Conservation (phyloP, 768 basidiomycete species). For the Lactarius evosmus region DNA sequence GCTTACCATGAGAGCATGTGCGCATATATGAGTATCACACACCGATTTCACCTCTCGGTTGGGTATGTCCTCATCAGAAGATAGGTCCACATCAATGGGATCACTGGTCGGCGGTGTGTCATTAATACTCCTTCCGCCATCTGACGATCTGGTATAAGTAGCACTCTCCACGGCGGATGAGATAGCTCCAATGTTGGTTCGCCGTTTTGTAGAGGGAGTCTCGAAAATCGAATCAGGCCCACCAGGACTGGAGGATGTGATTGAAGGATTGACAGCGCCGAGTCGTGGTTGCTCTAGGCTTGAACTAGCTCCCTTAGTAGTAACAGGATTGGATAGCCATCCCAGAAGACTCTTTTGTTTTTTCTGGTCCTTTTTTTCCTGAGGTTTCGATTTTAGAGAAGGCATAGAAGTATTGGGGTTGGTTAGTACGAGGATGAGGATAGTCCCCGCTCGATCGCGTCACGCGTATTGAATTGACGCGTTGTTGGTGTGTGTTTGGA, state of each 20-base stretch:
- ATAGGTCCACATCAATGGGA: conserved; percentile 72
- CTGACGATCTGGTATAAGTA: conserved; percentile 44
- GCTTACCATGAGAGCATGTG: background rate
- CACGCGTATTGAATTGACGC: conserved; percentile 21
- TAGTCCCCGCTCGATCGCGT: conserved; percentile 12
- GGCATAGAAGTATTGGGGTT: conserved; percentile 6
- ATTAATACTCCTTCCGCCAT: conserved; percentile 44
- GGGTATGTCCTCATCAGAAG: conserved; percentile 47
- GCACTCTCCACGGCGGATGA: conserved; percentile 43
- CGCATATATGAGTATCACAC: conserved; percentile 4
- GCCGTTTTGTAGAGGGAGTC: conserved; percentile 26
- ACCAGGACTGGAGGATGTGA: conserved; percentile 23
- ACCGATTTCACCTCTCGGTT: conserved; percentile 11
- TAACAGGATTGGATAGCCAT: conserved; percentile 47
- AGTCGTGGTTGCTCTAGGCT: conserved; percentile 9
- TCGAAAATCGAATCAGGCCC: conserved; percentile 27
- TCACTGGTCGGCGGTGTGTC: conserved; percentile 79
- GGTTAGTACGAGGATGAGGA: background rate
- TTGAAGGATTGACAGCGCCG: conserved; percentile 13
- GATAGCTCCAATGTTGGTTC: conserved; percentile 26
- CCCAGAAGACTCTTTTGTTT: conserved; percentile 76
- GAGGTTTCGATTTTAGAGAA: conserved; percentile 16
- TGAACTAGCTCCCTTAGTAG: conserved; percentile 16
- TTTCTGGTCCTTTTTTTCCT: conserved; percentile 32
- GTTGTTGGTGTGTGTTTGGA: conserved; percentile 21